A percentile compares a stretch with the other conserved stretches of the same genome.
Evolutionary conservation across 2,329 filamentous ascomycete species (phyloP).

Genomic region (Pseudogymnoascus sp.): DNA sequence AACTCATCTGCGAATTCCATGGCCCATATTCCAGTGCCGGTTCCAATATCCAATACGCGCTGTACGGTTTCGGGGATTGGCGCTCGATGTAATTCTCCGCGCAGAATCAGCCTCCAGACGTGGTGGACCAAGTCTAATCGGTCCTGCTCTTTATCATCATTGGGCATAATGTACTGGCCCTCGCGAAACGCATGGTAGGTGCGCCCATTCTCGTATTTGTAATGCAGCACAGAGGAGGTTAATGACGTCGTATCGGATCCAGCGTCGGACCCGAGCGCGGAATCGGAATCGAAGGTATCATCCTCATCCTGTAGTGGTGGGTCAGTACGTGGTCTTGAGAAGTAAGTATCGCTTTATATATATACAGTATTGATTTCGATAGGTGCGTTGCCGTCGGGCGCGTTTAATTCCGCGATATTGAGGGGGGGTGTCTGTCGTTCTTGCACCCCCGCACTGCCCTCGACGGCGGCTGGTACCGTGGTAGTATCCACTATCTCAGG

Average conservation of each 20-base stretch:
- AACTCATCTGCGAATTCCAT: slow-evolving; percentile 13
- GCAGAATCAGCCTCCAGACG: background rate
- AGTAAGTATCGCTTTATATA: background rate
- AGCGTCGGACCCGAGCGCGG: slow-evolving; percentile 2
- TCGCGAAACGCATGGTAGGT: slow-evolving; percentile 33
- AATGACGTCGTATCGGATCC: slow-evolving; percentile 23
- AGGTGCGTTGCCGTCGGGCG: background rate
- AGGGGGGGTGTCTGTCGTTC: background rate
- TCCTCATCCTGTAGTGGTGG: background rate
- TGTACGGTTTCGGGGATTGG: slow-evolving; percentile 10
- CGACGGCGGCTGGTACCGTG: background rate
- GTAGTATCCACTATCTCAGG: background rate
- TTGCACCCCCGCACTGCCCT: background rate
- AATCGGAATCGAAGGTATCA: background rate
- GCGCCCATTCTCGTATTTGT: slow-evolving; percentile 38
- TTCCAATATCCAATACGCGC: slow-evolving; percentile 12
- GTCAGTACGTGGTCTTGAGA: background rate
- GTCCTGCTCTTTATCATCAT: slow-evolving; percentile 12
- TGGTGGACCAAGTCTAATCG: slow-evolving; percentile 14
- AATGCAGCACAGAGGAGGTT: slow-evolving; percentile 37
- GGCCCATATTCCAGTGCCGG: slow-evolving; percentile 14
- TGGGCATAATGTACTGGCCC: slow-evolving; percentile 10
- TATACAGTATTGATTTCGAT: background rate
- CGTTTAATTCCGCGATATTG: background rate
- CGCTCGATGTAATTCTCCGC: slow-evolving; percentile 5